phyloP scores from a whole-genome alignment of 306 rosid genomes.

The Malus fusca region DNA sequence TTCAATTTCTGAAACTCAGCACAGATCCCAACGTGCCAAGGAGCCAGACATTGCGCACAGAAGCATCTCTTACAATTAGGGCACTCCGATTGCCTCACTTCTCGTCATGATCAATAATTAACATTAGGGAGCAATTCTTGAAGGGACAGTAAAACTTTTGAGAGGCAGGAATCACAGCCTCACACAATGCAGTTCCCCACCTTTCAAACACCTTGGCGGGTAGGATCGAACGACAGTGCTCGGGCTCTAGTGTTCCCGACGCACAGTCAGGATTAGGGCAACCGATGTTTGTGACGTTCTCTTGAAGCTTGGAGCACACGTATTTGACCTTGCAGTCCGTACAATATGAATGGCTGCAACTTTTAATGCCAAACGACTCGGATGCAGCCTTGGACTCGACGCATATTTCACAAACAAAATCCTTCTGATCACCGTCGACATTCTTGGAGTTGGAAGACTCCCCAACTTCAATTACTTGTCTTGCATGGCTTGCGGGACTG shows the following conservation, averaged over 20 bases:
- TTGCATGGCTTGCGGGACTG: no score
- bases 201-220: conserved; percentile 32
- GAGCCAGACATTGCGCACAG: conserved; percentile 44
- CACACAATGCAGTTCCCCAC: conserved; percentile 51
- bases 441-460: background rate
- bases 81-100: conserved; percentile 40
- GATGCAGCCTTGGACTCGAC: background rate
- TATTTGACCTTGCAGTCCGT: conserved; percentile 37
- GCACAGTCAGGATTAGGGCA: background rate
- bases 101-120: conserved; percentile 28
- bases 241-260: conserved; percentile 17
- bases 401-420: conserved; percentile 19
- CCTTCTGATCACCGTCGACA: background rate
- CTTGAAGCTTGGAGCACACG: conserved; percentile 35
- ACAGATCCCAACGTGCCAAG: conserved; percentile 55
- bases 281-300: conserved; percentile 7
- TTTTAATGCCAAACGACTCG: background rate
- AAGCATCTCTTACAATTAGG: conserved; percentile 46
- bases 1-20: conserved; percentile 24
- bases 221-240: conserved; percentile 26
- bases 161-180: conserved; percentile 27
- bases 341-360: conserved; percentile 44
- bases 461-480: background rate
- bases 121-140: conserved; percentile 42
- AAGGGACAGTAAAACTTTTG: conserved; percentile 48